Evolutionary conservation across 305 asterid species (phyloP).

Genomic region (Solanum hybrid): DNA sequence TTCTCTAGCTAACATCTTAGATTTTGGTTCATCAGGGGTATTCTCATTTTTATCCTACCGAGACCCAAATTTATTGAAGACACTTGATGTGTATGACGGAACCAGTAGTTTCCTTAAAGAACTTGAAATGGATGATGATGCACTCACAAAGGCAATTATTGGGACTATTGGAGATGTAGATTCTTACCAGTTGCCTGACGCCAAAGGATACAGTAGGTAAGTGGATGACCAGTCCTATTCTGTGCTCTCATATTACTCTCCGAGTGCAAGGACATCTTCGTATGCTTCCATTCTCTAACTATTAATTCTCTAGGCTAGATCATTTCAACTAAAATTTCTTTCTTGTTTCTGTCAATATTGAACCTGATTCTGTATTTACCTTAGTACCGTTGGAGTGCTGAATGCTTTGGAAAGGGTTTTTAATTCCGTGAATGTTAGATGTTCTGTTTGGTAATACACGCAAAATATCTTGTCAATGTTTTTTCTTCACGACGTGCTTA

Average conservation of each 20-base stretch:
- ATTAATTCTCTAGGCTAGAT: not conserved
- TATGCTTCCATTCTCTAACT: not conserved
- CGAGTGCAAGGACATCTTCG: not conserved
- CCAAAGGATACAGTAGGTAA: slow-evolving; percentile 95
- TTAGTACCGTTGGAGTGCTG: not conserved
- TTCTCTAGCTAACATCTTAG: not conserved
- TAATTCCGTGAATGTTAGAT: not conserved
- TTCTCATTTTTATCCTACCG: slow-evolving; percentile 89
- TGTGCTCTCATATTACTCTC: not conserved
- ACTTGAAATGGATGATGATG: slow-evolving; percentile 79
- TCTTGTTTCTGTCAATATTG: not conserved
- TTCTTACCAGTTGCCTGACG: slow-evolving; percentile 90
- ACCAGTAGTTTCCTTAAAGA: slow-evolving; percentile 74
- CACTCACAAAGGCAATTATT: slow-evolving; percentile 92
- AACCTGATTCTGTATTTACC: not conserved
- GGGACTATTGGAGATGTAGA: slow-evolving; percentile 97
- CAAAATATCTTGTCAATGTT: not conserved
- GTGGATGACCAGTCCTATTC: slow-evolving; percentile 3
- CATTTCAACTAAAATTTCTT: not conserved
- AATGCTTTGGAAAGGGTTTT: not conserved
- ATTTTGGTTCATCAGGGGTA: slow-evolving; percentile 48
- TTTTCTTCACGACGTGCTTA: not conserved
- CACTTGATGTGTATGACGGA: slow-evolving; percentile 86
- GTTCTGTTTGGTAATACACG: not conserved
- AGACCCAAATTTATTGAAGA: slow-evolving; percentile 92